These are phyloP conservation scores for Didymella lethalis DNA, from an alignment of 2,329 filamentous ascomycete genomes.

Conservation along the genomic window DNA sequence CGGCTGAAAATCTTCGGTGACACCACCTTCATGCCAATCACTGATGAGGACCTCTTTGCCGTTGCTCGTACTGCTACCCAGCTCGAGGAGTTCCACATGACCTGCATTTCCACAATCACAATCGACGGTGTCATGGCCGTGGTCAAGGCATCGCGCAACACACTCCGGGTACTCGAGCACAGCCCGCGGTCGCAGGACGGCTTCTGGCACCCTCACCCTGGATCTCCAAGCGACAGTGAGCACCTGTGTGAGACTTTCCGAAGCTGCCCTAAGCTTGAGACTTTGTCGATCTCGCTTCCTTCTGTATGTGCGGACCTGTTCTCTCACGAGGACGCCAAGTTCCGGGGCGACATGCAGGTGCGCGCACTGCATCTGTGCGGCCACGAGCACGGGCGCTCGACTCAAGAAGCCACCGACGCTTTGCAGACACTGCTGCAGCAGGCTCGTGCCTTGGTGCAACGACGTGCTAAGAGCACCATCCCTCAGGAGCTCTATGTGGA, in stretches of 20 bases:
- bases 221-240: slow-evolving; percentile 54
- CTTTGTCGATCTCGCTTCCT: slow-evolving; percentile 59
- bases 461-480: slow-evolving; percentile 49
- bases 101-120: slow-evolving; percentile 61
- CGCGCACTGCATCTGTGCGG: slow-evolving; percentile 59
- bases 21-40: slow-evolving; percentile 61
- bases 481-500: slow-evolving; percentile 55
- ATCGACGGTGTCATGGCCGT: slow-evolving; percentile 62
- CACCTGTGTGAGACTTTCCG: slow-evolving; percentile 60
- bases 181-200: slow-evolving; percentile 62
- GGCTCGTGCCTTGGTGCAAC: slow-evolving; percentile 53
- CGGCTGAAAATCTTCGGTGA: slow-evolving; percentile 64
- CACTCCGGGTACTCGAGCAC: slow-evolving; percentile 61
- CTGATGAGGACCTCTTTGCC: slow-evolving; percentile 58
- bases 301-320: slow-evolving; percentile 59
- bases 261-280: slow-evolving; percentile 56
- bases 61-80: slow-evolving; percentile 61
- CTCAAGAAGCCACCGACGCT: slow-evolving; percentile 45
- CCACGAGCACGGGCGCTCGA: slow-evolving; percentile 49
- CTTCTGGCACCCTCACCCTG: slow-evolving; percentile 61
- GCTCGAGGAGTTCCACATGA: slow-evolving; percentile 62
- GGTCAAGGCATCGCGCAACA: slow-evolving; percentile 58
- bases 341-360: slow-evolving; percentile 59
- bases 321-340: slow-evolving; percentile 54
- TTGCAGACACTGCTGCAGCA: slow-evolving; percentile 53